Conservation (phyloP, 306 rosid genomes). For the Ammopiptanthus mongolicus region DNA sequence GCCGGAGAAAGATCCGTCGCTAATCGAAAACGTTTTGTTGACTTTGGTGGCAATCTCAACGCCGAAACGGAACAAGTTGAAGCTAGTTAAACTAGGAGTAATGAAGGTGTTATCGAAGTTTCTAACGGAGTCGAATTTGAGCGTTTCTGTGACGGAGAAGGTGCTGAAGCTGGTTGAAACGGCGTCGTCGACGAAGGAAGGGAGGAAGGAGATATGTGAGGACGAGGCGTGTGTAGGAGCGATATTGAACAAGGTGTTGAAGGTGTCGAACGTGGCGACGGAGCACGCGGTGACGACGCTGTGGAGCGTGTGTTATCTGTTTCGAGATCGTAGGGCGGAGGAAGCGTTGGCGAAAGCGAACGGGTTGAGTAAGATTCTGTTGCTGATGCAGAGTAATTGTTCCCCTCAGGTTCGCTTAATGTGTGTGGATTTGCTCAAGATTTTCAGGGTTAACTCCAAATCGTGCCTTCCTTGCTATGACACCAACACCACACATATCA, state of each 20-base stretch:
- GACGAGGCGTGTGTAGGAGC: slow-evolving; percentile 42
- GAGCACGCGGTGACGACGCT: slow-evolving; percentile 77
- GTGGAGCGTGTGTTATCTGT: slow-evolving; percentile 76
- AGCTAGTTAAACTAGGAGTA: slow-evolving; percentile 44
- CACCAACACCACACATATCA: slow-evolving; percentile 79
- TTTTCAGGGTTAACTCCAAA: slow-evolving; percentile 54
- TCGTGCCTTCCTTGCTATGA: slow-evolving; percentile 57
- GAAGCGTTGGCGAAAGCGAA: slow-evolving; percentile 56
- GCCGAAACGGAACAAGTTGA: slow-evolving; percentile 43
- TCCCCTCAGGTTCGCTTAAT: slow-evolving; percentile 60
- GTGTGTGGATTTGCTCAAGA: slow-evolving; percentile 76
- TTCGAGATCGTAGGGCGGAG: slow-evolving; percentile 49
- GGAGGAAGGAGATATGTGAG: slow-evolving; percentile 57
- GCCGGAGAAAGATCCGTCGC: slow-evolving; percentile 41
- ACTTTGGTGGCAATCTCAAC: slow-evolving; percentile 48
- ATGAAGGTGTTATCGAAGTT: slow-evolving; percentile 34
- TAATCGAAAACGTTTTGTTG: slow-evolving; percentile 46
- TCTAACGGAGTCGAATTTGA: slow-evolving; percentile 29
- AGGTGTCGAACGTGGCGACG: slow-evolving; percentile 56
- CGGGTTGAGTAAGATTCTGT: slow-evolving; percentile 67
- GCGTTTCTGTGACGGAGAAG: slow-evolving; percentile 41
- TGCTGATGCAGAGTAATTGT: slow-evolving; percentile 81
- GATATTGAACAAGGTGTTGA: slow-evolving; percentile 55
- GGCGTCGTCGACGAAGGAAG: slow-evolving; percentile 66
- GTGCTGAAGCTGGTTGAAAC: slow-evolving; percentile 59